Evolutionary conservation across 2,329 filamentous ascomycete genomes (phyloP).

Genomic region (Colletotrichum graminicola): DNA sequence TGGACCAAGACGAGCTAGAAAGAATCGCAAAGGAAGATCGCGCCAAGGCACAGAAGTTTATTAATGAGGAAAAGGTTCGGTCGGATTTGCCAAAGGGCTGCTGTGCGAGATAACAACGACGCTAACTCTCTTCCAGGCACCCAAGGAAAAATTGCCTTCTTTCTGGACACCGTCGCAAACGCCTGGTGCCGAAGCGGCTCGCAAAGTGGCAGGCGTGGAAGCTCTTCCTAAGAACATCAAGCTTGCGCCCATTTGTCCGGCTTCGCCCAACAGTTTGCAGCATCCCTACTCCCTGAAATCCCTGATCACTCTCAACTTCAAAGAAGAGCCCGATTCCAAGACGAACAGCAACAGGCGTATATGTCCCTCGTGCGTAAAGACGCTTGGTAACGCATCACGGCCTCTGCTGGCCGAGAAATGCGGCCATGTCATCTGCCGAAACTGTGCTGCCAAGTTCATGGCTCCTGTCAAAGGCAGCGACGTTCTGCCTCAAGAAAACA

Average conservation of each 20-base stretch:
- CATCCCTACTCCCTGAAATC: constrained; percentile 84
- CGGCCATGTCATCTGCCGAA: constrained; percentile 90
- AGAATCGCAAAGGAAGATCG: constrained; percentile 78
- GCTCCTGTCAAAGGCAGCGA: constrained; percentile 61
- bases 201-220: constrained; percentile 18
- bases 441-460: constrained; percentile 88
- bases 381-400: constrained; percentile 83
- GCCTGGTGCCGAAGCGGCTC: constrained; percentile 60
- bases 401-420: constrained; percentile 88
- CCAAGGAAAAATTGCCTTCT: constrained; percentile 71
- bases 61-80: constrained; percentile 78
- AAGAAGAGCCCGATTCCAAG: constrained; percentile 70
- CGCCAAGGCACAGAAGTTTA: constrained; percentile 74
- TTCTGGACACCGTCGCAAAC: constrained; percentile 95
- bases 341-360: constrained; percentile 60
- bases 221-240: constrained; percentile 70
- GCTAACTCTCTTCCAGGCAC: constrained; percentile 34
- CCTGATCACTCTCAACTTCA: constrained; percentile 82
- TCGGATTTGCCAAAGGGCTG: neutral
- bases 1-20: constrained; percentile 82
- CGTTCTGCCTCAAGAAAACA: constrained; percentile 58
- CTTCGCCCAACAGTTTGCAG: constrained; percentile 72
- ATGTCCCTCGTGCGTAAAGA: constrained; percentile 90
- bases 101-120: constrained; percentile 8
- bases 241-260: constrained; percentile 80